Percentiles rank a stretch among this genome's conserved stretches.
Conservation (phyloP, 2,329 filamentous ascomycete species). For the Colletotrichum noveboracense region DNA sequence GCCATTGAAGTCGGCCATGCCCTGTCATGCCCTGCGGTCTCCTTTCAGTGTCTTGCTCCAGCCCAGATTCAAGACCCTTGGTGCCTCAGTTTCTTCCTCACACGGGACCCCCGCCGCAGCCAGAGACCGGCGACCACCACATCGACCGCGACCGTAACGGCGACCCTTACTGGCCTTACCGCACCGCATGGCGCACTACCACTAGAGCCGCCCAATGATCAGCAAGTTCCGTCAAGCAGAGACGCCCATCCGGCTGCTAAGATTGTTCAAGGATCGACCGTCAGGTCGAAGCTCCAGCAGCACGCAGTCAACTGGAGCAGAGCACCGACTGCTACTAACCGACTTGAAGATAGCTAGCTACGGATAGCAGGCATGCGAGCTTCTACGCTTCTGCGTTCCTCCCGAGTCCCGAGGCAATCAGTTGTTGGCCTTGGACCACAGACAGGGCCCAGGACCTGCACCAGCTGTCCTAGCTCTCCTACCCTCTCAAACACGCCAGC, state of each 20-base stretch:
- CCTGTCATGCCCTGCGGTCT: not conserved
- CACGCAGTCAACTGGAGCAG: slow-evolving; percentile 6
- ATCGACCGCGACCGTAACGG: not conserved
- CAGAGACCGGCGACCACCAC: not conserved
- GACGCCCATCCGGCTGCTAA: not conserved
- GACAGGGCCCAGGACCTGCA: slow-evolving; percentile 9
- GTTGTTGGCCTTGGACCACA: slow-evolving; percentile 4
- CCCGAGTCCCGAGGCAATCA: slow-evolving; percentile 14
- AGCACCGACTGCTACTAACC: slow-evolving; percentile 5
- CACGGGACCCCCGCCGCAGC: not conserved
- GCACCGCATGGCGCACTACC: slow-evolving; percentile 5
- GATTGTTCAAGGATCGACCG: slow-evolving; percentile 15
- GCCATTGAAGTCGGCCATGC: not conserved
- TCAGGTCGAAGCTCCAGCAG: not conserved
- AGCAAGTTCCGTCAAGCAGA: not conserved
- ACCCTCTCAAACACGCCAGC: slow-evolving; percentile 12
- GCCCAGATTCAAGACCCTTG: slow-evolving; percentile 16
- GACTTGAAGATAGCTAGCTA: not conserved
- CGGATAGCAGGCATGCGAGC: not conserved
- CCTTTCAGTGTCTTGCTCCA: slow-evolving; percentile 1
- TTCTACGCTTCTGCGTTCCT: not conserved
- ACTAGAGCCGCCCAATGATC: slow-evolving; percentile 9
- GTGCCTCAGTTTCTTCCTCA: slow-evolving; percentile 2
- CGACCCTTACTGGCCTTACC: not conserved
- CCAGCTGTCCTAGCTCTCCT: not conserved